phyloP scores from a whole-genome alignment of 2,329 filamentous ascomycete species.

The Eutypella sp. region DNA sequence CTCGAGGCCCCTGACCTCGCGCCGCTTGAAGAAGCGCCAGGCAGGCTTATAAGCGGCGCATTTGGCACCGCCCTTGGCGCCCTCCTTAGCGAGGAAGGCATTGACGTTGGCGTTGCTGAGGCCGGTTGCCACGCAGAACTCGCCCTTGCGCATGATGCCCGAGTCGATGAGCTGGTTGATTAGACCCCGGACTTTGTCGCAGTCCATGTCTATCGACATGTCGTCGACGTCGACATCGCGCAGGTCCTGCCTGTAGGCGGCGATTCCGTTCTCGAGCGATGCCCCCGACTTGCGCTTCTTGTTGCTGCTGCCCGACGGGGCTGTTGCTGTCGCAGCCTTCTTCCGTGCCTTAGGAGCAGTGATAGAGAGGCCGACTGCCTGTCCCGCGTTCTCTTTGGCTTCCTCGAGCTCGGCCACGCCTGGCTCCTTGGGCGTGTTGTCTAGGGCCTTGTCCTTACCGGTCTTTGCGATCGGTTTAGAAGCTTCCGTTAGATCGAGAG shows the following conservation, averaged over 20 bases:
- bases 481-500: not conserved
- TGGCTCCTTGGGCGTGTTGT: not conserved
- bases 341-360: too few species aligned
- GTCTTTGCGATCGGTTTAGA: not conserved
- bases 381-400: not conserved
- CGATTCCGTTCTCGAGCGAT: conserved; percentile 18
- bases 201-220: conserved; percentile 4
- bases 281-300: conserved; percentile 17
- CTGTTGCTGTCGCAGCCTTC: conserved; percentile 1
- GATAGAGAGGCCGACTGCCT: too few species aligned
- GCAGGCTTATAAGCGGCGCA: conserved; percentile 8
- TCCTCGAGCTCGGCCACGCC: not conserved
- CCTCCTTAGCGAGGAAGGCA: conserved; percentile 8
- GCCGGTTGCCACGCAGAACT: conserved; percentile 11
- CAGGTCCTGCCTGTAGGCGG: conserved; percentile 17
- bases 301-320: conserved; percentile 8
- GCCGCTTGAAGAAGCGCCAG: conserved; percentile 15
- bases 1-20: conserved; percentile 12
- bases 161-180: conserved; percentile 15
- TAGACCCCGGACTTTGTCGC: conserved; percentile 7
- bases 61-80: conserved; percentile 1
- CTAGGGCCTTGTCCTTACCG: too few species aligned
- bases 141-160: conserved; percentile 16
- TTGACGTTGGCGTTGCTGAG: conserved; percentile 4
- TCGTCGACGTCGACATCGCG: conserved; percentile 3